A percentile compares a stretch with the other conserved stretches of the same genome.
phyloP scores from a whole-genome alignment of 306 rosid species.

The Mucuna pruriens region DNA sequence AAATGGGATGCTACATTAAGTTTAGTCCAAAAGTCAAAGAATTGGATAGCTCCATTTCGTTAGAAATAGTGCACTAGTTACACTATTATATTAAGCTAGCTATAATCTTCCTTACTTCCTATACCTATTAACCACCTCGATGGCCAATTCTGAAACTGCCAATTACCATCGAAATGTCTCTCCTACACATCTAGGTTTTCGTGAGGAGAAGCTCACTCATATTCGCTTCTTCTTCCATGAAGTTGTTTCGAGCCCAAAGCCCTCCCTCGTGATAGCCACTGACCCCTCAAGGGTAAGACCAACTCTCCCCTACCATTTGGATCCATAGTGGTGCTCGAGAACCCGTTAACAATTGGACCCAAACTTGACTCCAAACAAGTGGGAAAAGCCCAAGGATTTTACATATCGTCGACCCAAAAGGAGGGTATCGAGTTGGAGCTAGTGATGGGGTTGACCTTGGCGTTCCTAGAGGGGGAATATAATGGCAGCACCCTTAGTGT shows the following conservation, averaged over 20 bases:
- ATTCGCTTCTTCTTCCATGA: not conserved
- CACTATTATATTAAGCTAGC: too few species aligned
- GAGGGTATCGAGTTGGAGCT: conserved; percentile 2
- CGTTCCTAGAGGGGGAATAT: conserved; percentile 46
- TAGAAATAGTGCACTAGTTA: not conserved
- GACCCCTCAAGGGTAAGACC: conserved; percentile 33
- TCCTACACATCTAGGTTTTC: not conserved
- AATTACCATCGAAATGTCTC: not conserved
- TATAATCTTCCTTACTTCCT: too few species aligned
- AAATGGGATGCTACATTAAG: too few species aligned
- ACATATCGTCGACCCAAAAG: not conserved
- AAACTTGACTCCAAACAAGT: conserved; percentile 36
- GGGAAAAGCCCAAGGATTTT: conserved; percentile 63
- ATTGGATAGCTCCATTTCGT: not conserved
- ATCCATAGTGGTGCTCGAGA: conserved; percentile 36
- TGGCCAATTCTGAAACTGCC: not conserved
- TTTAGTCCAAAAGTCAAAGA: not conserved
- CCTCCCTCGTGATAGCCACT: conserved; percentile 37
- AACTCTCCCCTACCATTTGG: conserved; percentile 54
- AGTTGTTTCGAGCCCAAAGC: conserved; percentile 42
- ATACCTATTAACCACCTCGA: not conserved
- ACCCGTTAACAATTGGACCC: conserved; percentile 50
- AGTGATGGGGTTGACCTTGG: conserved; percentile 47
- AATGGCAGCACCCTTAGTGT: conserved; percentile 56
- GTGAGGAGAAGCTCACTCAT: not conserved